phyloP scores from a whole-genome alignment of 805 yeast species.

The Saccharomyces paradoxus region DNA sequence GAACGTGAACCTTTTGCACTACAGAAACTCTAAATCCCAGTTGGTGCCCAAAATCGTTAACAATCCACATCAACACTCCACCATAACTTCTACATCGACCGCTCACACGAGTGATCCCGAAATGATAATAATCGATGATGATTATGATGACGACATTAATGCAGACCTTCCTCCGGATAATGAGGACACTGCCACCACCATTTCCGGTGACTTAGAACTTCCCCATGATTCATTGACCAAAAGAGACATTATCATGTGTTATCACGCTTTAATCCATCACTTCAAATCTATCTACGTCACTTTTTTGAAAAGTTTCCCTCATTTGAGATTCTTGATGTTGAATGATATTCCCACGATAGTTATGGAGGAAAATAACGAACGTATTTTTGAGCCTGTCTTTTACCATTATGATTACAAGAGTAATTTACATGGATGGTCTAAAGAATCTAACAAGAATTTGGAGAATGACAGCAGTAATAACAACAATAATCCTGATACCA shows the following conservation, averaged over 20 bases:
- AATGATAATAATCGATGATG: conserved; percentile 1
- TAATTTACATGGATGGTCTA: conserved; percentile 29
- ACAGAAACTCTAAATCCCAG: conserved; percentile 21
- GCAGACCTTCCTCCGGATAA: conserved; percentile 2
- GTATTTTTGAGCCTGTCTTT: conserved; percentile 32
- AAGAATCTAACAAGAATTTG: conserved; percentile 3
- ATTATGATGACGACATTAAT: conserved; percentile 3
- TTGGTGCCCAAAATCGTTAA: conserved; percentile 6
- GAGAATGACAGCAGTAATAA: conserved; percentile 8
- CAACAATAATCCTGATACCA: conserved; percentile 11
- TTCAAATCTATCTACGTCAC: conserved; percentile 30
- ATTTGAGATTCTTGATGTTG: conserved; percentile 32
- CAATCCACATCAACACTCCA: not conserved
- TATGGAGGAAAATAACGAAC: conserved; percentile 20
- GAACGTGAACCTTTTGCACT: conserved; percentile 18
- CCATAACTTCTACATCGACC: not conserved
- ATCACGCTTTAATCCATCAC: conserved; percentile 34
- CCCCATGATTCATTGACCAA: conserved; percentile 27
- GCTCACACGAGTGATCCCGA: not conserved
- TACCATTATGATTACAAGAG: conserved; percentile 28
- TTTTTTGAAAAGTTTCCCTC: conserved; percentile 28
- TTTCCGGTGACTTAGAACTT: conserved; percentile 6
- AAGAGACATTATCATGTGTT: conserved; percentile 30
- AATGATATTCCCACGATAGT: conserved; percentile 34
- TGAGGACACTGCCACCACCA: conserved; percentile 1